A percentile compares a stretch with the other conserved stretches of the same genome.
Conservation (phyloP, 139 green algal species). For the Zygnema circumcarinatum region DNA sequence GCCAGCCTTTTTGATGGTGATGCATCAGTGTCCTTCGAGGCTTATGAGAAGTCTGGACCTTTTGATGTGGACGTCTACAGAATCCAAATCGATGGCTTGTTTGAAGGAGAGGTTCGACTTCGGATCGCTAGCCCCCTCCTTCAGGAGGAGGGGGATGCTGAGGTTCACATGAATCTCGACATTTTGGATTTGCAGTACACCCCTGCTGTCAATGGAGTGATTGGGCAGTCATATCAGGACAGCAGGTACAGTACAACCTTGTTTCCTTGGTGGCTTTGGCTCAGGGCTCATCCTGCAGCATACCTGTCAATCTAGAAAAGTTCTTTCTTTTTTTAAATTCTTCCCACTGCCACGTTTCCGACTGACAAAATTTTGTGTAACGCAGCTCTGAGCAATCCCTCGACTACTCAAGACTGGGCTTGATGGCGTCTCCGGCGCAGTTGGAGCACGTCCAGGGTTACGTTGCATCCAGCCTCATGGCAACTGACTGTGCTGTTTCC, state of each 20-base stretch:
- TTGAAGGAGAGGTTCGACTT: slow-evolving; percentile 32
- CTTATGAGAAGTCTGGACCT: slow-evolving; percentile 36
- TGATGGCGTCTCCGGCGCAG: neutral
- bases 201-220: slow-evolving; percentile 26
- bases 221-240: slow-evolving; percentile 44
- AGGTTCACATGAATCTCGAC: slow-evolving; percentile 51
- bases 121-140: slow-evolving; percentile 19
- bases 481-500: neutral
- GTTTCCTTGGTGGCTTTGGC: neutral
- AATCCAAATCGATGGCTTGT: slow-evolving; percentile 17
- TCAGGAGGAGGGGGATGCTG: slow-evolving; percentile 34
- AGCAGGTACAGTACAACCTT: neutral
- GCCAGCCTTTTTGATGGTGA: slow-evolving; percentile 29
- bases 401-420: neutral
- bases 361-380: too few species aligned
- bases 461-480: neutral
- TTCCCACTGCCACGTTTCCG: neutral
- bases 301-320: neutral
- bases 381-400: neutral
- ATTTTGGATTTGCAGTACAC: slow-evolving; percentile 25
- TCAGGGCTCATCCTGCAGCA: neutral
- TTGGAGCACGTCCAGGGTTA: neutral
- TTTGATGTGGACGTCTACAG: slow-evolving; percentile 44
- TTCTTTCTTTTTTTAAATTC: neutral
- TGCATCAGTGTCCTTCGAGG: slow-evolving; percentile 22